Evolutionary conservation across 306 rosid species (phyloP), one percentile per base, ranked within the genome.

Genomic region (Aeschynomene evenia): DNA sequence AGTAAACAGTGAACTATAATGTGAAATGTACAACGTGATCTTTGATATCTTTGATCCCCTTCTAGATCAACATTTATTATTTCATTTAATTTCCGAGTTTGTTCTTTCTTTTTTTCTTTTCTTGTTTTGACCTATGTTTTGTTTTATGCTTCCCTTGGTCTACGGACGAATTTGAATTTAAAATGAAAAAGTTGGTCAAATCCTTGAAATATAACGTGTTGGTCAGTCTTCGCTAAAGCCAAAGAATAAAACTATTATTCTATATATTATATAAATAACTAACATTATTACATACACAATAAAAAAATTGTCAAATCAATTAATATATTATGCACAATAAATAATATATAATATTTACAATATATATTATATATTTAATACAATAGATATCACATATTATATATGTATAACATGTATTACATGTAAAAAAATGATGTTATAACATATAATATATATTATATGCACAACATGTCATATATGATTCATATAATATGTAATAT

Each of bases 91-190:
- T 16, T 3, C 26, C 21, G 36, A 0, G 33, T 48, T 19, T 48
- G 18, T 48, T 39, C 7, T 39, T 1, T 54, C 3, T 7, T 10
- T 57, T 3, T 28, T n/a, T 16, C 1, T 29, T 62, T 39, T 5
- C 36, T 31, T 31, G 8, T 31, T 31, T 5, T 31, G n/a, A 45
- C 61, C 15, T 21, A 0, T 19, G 4, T 20, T 50, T 50, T 49
- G 22, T 67, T 67, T 13, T 43, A 23, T 31, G 18, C 16, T 45
- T 46, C 29, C 28, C 0, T 34, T 14, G 61, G 51, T 14, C 16
- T 7, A 34, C 62, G 10, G 15, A 52, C 26, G 36, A 68, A 51
- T 51, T 52, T 52, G 63, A 68, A 22, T 68, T 53, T 36, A 31
- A 53, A n/a, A 37, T 60, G 0, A 3, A 10, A 53, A 15, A 53